Conservation (phyloP, 805 yeast species). For the Torulaspora quercuum region DNA sequence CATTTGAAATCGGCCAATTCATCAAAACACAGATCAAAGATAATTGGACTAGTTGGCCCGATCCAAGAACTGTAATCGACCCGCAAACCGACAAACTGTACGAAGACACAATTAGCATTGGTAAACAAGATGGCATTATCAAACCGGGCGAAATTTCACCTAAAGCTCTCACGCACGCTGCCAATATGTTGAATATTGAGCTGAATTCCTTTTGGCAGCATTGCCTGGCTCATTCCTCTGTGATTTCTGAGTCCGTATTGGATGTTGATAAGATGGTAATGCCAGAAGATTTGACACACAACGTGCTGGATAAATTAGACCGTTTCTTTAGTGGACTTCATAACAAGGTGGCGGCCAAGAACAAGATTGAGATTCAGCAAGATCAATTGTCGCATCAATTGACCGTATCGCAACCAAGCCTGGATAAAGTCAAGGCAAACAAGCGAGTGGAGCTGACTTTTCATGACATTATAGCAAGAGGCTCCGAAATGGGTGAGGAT, state of each 20-base stretch:
- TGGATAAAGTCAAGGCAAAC: constrained; percentile 15
- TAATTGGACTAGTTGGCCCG: constrained; percentile 63
- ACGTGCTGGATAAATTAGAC: constrained; percentile 28
- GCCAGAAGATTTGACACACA: constrained; percentile 21
- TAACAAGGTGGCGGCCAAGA: constrained; percentile 25
- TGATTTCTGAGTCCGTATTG: constrained; percentile 13
- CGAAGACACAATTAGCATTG: constrained; percentile 20
- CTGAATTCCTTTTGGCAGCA: constrained; percentile 32
- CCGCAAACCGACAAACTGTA: constrained; percentile 29
- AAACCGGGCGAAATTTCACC: constrained; percentile 29
- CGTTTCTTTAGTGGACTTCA: constrained; percentile 30
- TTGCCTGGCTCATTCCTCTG: constrained; percentile 21
- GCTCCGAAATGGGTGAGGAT: constrained; percentile 34
- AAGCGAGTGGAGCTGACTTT: constrained; percentile 22
- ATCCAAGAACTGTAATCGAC: constrained; percentile 31
- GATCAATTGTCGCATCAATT: constrained; percentile 12
- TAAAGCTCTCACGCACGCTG: constrained; percentile 25
- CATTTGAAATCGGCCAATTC: constrained; percentile 38
- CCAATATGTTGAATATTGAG: constrained; percentile 29
- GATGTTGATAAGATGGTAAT: constrained; percentile 29
- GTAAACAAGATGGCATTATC: not conserved
- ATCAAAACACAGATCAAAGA: constrained; percentile 35
- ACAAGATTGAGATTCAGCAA: constrained; percentile 23
- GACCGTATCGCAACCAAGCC: constrained; percentile 13
- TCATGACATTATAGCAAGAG: constrained; percentile 30